Conservation (phyloP, 768 basidiomycete genomes). For the Kwoniella botswanensis region DNA sequence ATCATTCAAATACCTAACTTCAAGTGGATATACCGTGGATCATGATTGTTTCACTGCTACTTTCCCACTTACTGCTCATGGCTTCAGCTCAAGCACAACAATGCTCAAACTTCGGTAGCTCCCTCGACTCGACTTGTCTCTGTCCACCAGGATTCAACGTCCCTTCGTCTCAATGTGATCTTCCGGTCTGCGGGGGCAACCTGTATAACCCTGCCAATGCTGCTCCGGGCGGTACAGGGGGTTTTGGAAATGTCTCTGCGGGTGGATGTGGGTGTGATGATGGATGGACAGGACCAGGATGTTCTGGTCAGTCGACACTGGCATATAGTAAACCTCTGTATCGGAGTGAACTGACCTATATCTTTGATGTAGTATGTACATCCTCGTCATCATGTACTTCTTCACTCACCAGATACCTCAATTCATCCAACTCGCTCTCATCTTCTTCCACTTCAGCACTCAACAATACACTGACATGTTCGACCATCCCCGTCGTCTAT, state of each 20-base stretch:
- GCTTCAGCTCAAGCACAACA: constrained; percentile 40
- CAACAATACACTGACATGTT: constrained; percentile 78
- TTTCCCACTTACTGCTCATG: neutral
- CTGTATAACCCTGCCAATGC: constrained; percentile 67
- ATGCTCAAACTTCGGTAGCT: constrained; percentile 74
- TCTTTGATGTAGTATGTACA: constrained; percentile 65
- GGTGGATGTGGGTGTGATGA: constrained; percentile 68
- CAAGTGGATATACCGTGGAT: neutral
- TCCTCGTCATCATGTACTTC: constrained; percentile 70
- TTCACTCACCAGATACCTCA: constrained; percentile 61
- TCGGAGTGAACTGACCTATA: neutral
- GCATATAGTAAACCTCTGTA: no score
- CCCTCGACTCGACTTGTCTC: constrained; percentile 66
- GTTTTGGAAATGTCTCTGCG: constrained; percentile 70
- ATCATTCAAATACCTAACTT: no score
- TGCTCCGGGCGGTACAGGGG: constrained; percentile 62
- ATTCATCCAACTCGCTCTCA: constrained; percentile 53
- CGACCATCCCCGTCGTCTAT: constrained; percentile 70
- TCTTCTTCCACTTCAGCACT: constrained; percentile 20
- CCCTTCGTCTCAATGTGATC: constrained; percentile 32
- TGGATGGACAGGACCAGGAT: constrained; percentile 72
- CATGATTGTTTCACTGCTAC: neutral
- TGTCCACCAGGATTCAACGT: constrained; percentile 76
- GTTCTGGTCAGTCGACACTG: constrained; percentile 44
- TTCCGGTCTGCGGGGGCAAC: constrained; percentile 76